These are phyloP conservation scores for Ophiostoma quercus DNA, from an alignment of 2,329 filamentous ascomycete genomes.

Conservation along the genomic window DNA sequence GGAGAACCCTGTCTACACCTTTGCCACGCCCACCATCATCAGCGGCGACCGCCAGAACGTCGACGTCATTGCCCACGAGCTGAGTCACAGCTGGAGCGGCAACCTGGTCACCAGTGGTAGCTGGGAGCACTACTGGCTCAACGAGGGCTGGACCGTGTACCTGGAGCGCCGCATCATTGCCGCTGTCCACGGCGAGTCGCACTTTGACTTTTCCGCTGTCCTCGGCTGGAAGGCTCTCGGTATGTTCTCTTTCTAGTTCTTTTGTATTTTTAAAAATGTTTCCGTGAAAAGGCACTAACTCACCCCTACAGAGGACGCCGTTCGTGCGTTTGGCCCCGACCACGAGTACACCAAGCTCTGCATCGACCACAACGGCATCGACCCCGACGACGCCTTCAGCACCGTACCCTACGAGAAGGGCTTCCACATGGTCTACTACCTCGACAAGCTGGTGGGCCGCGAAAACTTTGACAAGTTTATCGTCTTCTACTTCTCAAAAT, in stretches of 20 bases:
- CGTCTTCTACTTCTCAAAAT: constrained; percentile 85
- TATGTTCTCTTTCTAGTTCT: neutral
- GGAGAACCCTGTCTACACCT: constrained; percentile 93
- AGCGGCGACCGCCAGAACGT: constrained; percentile 87
- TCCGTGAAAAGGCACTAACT: neutral
- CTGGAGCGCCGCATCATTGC: constrained; percentile 80
- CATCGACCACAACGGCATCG: constrained; percentile 78
- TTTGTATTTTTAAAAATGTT: too few species aligned
- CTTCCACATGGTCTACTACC: constrained; percentile 86
- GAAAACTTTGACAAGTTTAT: constrained; percentile 94
- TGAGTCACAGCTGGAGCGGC: constrained; percentile 76
- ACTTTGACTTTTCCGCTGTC: constrained; percentile 91
- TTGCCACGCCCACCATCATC: constrained; percentile 90
- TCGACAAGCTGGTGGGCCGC: constrained; percentile 79
- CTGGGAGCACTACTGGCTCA: constrained; percentile 76
- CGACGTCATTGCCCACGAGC: constrained; percentile 89
- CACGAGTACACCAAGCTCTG: constrained; percentile 93
- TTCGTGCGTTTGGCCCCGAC: constrained; percentile 71
- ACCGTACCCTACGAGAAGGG: constrained; percentile 93
- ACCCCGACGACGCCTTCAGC: constrained; percentile 94
- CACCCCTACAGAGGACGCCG: constrained; percentile 58
- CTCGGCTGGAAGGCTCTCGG: constrained; percentile 80
- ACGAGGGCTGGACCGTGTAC: constrained; percentile 89
- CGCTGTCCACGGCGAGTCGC: constrained; percentile 71
- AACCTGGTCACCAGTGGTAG: constrained; percentile 74